phyloP scores from a whole-genome alignment of 2,329 filamentous ascomycete species.

The Ascocoryne sarcoides region DNA sequence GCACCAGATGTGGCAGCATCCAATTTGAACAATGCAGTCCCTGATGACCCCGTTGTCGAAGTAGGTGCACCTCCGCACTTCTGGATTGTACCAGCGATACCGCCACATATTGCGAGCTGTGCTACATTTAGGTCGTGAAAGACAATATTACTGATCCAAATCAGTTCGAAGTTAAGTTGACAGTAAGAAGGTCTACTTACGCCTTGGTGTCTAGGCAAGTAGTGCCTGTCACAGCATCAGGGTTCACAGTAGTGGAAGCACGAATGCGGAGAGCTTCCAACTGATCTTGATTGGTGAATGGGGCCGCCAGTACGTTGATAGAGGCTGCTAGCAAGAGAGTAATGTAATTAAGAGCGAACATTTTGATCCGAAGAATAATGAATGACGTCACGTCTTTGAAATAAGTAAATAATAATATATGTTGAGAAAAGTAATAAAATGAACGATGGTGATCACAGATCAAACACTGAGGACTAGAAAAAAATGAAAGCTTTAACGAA shows the following conservation, averaged over 20 bases:
- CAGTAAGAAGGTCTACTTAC: not conserved
- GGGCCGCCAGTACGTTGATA: not conserved
- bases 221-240: not conserved
- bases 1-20: slow-evolving; percentile 34
- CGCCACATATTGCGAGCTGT: slow-evolving; percentile 33
- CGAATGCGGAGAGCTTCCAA: not conserved
- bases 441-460: not conserved
- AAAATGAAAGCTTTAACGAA: not conserved
- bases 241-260: not conserved
- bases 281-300: not conserved
- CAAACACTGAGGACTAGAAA: not conserved
- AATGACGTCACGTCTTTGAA: not conserved
- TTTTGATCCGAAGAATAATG: not conserved
- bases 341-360: not conserved
- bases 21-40: slow-evolving; percentile 40
- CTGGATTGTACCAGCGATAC: slow-evolving; percentile 36
- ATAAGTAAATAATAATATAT: too few relatives aligned
- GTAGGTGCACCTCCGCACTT: slow-evolving; percentile 37
- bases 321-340: not conserved
- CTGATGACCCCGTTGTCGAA: slow-evolving; percentile 35
- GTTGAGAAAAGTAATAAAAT: not conserved
- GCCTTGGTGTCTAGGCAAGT: not conserved
- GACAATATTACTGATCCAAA: not conserved
- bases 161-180: not conserved
- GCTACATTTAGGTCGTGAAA: not conserved